Conservation (phyloP, 768 basidiomycete species). For the Podaxis sp. region DNA sequence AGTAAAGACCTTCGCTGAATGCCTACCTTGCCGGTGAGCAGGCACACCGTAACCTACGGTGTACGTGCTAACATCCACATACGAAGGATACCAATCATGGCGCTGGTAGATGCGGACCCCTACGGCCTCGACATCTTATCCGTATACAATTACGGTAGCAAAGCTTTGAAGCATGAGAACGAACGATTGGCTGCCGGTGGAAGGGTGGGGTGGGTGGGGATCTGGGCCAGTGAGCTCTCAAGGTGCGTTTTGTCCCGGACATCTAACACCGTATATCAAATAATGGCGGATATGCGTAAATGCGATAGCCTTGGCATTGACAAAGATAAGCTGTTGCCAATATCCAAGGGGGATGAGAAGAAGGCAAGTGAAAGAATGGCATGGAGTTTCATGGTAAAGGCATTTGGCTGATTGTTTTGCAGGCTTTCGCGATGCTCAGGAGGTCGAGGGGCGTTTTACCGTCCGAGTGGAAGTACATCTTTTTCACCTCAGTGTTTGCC, state of each 20-base stretch:
- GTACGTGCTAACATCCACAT: neutral
- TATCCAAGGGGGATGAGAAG: conserved; percentile 66
- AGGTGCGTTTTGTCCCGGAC: conserved; percentile 35
- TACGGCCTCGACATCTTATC: conserved; percentile 91
- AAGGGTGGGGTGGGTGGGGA: conserved; percentile 77
- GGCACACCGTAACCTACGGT: neutral
- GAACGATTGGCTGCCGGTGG: conserved; percentile 54
- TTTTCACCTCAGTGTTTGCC: neutral
- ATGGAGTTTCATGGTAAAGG: neutral
- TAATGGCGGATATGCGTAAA: neutral
- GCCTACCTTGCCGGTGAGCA: conserved; percentile 37
- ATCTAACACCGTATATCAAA: neutral
- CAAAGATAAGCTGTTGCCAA: conserved; percentile 58
- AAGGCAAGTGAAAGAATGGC: conserved; percentile 44
- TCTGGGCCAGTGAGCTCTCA: conserved; percentile 64
- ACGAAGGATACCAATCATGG: conserved; percentile 68
- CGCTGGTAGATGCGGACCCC: conserved; percentile 86
- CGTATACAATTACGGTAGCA: conserved; percentile 81
- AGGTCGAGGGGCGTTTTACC: conserved; percentile 42
- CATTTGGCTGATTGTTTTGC: neutral
- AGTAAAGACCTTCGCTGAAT: conserved; percentile 64
- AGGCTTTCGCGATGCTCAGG: conserved; percentile 65
- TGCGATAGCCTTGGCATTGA: conserved; percentile 52
- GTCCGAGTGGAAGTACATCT: conserved; percentile 57
- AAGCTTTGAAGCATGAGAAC: conserved; percentile 64